Evolutionary conservation across 1,139 yeast genomes (phyloP).

Genomic region (Taiozyma onychis): DNA sequence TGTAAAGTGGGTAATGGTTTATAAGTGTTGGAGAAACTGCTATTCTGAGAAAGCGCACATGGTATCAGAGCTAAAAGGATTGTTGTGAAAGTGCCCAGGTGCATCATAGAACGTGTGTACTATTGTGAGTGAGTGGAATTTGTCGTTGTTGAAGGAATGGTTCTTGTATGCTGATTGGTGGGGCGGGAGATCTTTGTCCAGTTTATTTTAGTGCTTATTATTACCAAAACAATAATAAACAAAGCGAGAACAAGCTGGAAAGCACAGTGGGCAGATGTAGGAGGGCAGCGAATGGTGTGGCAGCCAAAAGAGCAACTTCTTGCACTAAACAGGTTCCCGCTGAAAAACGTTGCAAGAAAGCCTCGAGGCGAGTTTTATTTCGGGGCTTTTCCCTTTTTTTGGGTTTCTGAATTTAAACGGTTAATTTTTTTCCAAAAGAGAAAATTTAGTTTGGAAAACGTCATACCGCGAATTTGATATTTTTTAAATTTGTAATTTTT

Average conservation of each 20-base stretch:
- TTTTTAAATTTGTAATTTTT: too few species aligned
- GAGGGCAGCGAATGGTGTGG: not conserved
- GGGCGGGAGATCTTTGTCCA: too few species aligned
- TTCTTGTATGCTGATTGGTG: too few species aligned
- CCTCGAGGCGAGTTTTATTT: not conserved
- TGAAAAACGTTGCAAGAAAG: not conserved
- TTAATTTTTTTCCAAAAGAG: not conserved
- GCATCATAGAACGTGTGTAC: not conserved
- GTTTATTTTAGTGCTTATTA: not conserved
- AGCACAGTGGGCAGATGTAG: not conserved
- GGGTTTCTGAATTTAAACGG: not conserved
- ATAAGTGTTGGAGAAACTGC: not conserved
- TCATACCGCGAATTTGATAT: not conserved
- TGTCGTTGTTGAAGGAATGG: too few species aligned
- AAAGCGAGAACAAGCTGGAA: not conserved
- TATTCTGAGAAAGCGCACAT: not conserved
- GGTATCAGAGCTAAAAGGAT: not conserved
- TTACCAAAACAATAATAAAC: not conserved
- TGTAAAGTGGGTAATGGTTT: not conserved
- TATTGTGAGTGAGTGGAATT: not conserved
- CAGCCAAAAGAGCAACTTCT: not conserved
- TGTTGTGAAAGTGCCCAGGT: not conserved
- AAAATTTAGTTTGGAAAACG: not conserved
- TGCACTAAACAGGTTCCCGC: not conserved
- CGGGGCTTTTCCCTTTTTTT: not conserved